Percentiles rank a stretch among this genome's conserved stretches.
Evolutionary conservation across 768 basidiomycete species (phyloP).

Genomic region (Mrakia frigida): DNA sequence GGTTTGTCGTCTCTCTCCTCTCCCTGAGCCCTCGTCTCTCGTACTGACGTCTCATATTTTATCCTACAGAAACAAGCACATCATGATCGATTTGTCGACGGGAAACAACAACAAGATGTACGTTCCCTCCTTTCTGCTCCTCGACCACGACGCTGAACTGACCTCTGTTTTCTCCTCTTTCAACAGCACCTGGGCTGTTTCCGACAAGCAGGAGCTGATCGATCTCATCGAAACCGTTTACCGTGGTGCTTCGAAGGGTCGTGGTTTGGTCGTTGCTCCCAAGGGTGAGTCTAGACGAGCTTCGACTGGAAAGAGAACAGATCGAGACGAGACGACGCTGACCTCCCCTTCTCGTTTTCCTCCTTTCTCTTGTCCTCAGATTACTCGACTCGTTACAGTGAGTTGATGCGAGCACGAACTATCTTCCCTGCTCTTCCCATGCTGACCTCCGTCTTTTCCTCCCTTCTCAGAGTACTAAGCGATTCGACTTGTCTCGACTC

Average conservation of each 20-base stretch:
- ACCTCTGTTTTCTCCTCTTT: not conserved
- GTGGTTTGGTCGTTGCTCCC: constrained; percentile 94
- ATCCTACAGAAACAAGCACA: constrained; percentile 82
- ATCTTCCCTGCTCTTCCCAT: too few relatives aligned
- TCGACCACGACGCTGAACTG: not conserved
- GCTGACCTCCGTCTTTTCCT: not conserved
- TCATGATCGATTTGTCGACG: constrained; percentile 99
- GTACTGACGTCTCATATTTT: not conserved
- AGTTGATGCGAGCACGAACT: not conserved
- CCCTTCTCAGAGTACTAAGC: constrained; percentile 10
- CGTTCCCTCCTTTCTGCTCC: constrained; percentile 38
- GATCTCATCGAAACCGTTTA: constrained; percentile 98
- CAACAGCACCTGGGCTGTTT: constrained; percentile 93
- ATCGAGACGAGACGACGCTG: not conserved
- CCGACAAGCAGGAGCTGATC: constrained; percentile 98
- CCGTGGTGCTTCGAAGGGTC: constrained; percentile 92
- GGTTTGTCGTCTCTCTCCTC: constrained; percentile 6
- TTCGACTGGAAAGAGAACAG: not conserved
- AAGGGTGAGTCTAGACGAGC: constrained; percentile 58
- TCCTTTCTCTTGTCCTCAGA: constrained; percentile 48
- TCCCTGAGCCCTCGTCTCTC: not conserved
- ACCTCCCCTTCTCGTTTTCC: not conserved
- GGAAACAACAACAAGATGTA: constrained; percentile 99
- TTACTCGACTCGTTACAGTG: constrained; percentile 69
- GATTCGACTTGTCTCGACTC: not conserved